These are phyloP conservation scores for Heliosperma pusillum DNA, from an alignment of 148 eudicot species.

Conservation along the genomic window DNA sequence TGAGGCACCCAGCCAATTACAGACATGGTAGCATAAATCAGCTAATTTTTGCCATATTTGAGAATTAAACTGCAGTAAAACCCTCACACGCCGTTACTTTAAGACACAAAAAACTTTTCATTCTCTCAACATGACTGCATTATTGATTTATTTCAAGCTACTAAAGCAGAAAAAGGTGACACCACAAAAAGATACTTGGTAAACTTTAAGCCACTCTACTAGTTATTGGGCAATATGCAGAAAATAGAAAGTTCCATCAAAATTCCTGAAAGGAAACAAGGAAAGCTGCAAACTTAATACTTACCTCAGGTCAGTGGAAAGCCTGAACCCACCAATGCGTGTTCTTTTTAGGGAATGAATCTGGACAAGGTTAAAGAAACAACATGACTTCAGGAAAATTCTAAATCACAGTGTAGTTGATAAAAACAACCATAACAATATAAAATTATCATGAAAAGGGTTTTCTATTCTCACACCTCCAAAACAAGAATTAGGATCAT, in stretches of 20 bases:
- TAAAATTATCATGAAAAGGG: not conserved
- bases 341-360: constrained; percentile 77
- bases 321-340: constrained; percentile 86
- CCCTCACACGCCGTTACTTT: not conserved
- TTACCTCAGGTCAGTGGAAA: constrained; percentile 88
- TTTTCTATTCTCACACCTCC: not conserved
- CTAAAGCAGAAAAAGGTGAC: not conserved
- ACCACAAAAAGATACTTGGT: not conserved
- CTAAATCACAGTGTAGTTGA: not conserved
- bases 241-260: not conserved
- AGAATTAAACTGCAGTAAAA: not conserved
- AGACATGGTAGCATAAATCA: not conserved
- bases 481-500: no score
- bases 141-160: not conserved
- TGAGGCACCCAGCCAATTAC: no score
- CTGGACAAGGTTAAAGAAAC: constrained; percentile 33
- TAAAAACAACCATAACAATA: not conserved
- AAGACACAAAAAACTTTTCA: not conserved
- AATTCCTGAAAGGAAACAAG: not conserved
- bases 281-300: constrained; percentile 13
- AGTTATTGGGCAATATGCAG: not conserved
- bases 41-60: not conserved
- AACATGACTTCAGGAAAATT: constrained; percentile 3
- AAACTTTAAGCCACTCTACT: not conserved
- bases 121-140: not conserved